Evolutionary conservation across 371 early-diverging fungal species (phyloP), one percentile per base, ranked within the genome.

Genomic region (Mortierella sp.): DNA sequence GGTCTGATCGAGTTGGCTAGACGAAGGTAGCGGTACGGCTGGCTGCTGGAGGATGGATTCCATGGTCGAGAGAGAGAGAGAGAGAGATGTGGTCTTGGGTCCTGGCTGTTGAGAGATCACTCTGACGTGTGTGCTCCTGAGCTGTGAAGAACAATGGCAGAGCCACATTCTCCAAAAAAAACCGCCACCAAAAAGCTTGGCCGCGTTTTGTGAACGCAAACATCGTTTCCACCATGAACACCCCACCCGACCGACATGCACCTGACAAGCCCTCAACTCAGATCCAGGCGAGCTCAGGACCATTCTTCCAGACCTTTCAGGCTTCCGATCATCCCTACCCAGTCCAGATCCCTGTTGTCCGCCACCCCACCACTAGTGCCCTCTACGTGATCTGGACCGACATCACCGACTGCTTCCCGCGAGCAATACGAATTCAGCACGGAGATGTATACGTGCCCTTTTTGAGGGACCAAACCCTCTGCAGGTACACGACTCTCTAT

Each of bases 11-110:
- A 67, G 57, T 7, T 39, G 50, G 7, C 25, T 54, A 16, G 49
- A 10, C 4, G 53, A 16, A 19, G 64, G 57, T 25, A 67, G 49
- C 2, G 39, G 34, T 8, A 57, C 47, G n/a, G 48, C 21, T 22
- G 70, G 77, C 31, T 77, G 70, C 28, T 77, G 70, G 22, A 77
- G 77, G 27, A 70, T 53, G 40, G 67, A 62, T 59, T 77, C 77
- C 67, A 63, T 70, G 3, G 46, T 40, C 13, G 16, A 39, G 4
- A 14, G 8, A 39, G 14, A 39, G 39, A 39, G 39, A 39, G 14
- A 34, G 34, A 4, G 34, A 34, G 34, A 10, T 8, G n/a, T n/a
- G n/a, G n/a, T n/a, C n/a, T n/a, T n/a, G n/a, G n/a, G n/a, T n/a
- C n/a, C n/a, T n/a, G n/a, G n/a, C n/a, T n/a, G n/a, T n/a, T n/a